Conservation (phyloP, 306 rosid species). For the Vigna unguiculata region DNA sequence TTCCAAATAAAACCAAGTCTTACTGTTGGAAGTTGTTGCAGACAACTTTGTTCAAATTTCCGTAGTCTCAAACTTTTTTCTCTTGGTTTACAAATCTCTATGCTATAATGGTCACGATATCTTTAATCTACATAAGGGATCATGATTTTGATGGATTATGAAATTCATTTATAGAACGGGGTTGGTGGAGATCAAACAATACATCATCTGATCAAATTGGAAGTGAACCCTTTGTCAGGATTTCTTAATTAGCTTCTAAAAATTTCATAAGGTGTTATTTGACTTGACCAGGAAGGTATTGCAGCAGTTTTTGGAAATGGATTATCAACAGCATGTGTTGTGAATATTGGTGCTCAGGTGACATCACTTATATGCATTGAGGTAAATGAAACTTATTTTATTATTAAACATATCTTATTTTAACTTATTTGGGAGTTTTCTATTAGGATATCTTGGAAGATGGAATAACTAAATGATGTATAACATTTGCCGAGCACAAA, state of each 20-base stretch:
- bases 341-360: conserved; percentile 92
- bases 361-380: conserved; percentile 91
- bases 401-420: conserved; percentile 21
- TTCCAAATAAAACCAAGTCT: background rate
- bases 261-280: conserved; percentile 46
- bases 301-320: conserved; percentile 99
- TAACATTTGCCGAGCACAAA: background rate
- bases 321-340: conserved; percentile 91
- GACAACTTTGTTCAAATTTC: conserved; percentile 7
- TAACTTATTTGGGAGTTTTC: background rate
- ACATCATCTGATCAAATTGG: background rate
- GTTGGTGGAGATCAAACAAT: conserved; percentile 29
- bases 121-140: conserved; percentile 19
- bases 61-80: conserved; percentile 16
- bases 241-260: conserved; percentile 41
- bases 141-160: conserved; percentile 18
- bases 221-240: conserved; percentile 26
- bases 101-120: background rate
- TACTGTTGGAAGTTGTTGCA: conserved; percentile 23
- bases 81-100: conserved; percentile 16
- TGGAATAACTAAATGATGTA: conserved; percentile 22
- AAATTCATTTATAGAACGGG: conserved; percentile 26
- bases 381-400: conserved; percentile 59
- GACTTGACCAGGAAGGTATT: conserved; percentile 87
- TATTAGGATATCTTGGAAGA: conserved; percentile 29